These are phyloP conservation scores for Volvariella volvacea DNA, from an alignment of 1,284 basidiomycete genomes.

Conservation along the genomic window DNA sequence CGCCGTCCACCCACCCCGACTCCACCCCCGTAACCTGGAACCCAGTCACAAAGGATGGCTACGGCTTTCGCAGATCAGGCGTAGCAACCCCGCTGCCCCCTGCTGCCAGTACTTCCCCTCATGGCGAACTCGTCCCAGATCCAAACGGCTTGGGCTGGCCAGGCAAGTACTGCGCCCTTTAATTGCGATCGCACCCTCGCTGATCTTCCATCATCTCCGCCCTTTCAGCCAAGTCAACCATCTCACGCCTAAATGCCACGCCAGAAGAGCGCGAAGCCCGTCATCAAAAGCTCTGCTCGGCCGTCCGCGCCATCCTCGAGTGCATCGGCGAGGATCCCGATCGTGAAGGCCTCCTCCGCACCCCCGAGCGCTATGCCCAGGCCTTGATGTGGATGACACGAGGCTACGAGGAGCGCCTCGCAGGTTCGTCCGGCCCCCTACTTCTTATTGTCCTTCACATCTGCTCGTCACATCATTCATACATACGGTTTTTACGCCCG, in stretches of 20 bases:
- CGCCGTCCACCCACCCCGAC: constrained; percentile 2
- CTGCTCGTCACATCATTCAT: constrained; percentile 8
- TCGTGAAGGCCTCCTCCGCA: constrained; percentile 85
- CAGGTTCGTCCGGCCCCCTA: constrained; percentile 42
- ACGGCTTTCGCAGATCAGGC: constrained; percentile 74
- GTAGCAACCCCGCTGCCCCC: constrained; percentile 58
- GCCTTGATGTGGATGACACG: constrained; percentile 99
- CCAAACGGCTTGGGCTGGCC: constrained; percentile 92
- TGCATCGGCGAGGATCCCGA: constrained; percentile 98
- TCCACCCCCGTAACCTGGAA: constrained; percentile 18
- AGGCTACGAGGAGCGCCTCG: constrained; percentile 93
- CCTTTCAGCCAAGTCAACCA: constrained; percentile 78
- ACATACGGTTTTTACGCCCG: neutral
- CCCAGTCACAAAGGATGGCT: constrained; percentile 58
- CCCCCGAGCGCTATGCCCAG: constrained; percentile 95
- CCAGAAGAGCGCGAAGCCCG: constrained; percentile 66
- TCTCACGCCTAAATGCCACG: constrained; percentile 77
- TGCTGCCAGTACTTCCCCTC: constrained; percentile 17
- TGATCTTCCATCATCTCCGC: constrained; percentile 10
- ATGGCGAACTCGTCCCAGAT: constrained; percentile 59
- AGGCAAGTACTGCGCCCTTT: constrained; percentile 41
- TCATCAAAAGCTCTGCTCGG: constrained; percentile 74
- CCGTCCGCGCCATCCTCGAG: constrained; percentile 90
- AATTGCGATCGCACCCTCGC: too few relatives aligned
- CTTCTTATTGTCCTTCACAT: constrained; percentile 1